phyloP scores from a whole-genome alignment of 148 eudicot genomes.

The Camellia japonica region DNA sequence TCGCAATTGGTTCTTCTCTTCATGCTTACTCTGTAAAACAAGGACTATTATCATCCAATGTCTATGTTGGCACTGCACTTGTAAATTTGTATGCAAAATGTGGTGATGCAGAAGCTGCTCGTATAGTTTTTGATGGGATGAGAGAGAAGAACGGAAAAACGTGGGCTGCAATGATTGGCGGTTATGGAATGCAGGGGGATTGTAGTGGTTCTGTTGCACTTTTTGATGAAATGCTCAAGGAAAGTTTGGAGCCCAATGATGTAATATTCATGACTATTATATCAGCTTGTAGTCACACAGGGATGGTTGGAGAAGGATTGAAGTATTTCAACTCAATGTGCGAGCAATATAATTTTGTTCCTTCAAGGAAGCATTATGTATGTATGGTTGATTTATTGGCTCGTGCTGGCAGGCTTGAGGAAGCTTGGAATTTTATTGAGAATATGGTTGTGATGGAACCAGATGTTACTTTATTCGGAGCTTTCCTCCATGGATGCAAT shows the following conservation, averaged over 20 bases:
- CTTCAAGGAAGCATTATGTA: slow-evolving; percentile 70
- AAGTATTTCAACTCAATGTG: slow-evolving; percentile 61
- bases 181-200: slow-evolving; percentile 77
- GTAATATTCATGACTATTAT: slow-evolving; percentile 56
- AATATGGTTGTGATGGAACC: slow-evolving; percentile 49
- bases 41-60: slow-evolving; percentile 49
- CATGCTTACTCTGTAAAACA: slow-evolving; percentile 51
- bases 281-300: slow-evolving; percentile 79
- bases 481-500: slow-evolving; percentile 81
- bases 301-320: slow-evolving; percentile 73
- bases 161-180: slow-evolving; percentile 74
- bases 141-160: slow-evolving; percentile 55
- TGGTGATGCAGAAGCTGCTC: slow-evolving; percentile 65
- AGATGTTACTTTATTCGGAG: slow-evolving; percentile 53
- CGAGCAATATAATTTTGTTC: slow-evolving; percentile 46
- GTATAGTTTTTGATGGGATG: slow-evolving; percentile 61
- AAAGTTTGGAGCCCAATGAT: slow-evolving; percentile 59
- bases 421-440: slow-evolving; percentile 64
- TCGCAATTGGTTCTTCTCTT: slow-evolving; percentile 56
- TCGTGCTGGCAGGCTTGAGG: slow-evolving; percentile 69
- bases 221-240: slow-evolving; percentile 58
- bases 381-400: slow-evolving; percentile 73
- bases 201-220: slow-evolving; percentile 48
- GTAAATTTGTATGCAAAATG: slow-evolving; percentile 80
- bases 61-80: slow-evolving; percentile 56